These are phyloP conservation scores for Citeromyces hawaiiensis DNA, from an alignment of 1,139 yeast species.

Conservation along the genomic window DNA sequence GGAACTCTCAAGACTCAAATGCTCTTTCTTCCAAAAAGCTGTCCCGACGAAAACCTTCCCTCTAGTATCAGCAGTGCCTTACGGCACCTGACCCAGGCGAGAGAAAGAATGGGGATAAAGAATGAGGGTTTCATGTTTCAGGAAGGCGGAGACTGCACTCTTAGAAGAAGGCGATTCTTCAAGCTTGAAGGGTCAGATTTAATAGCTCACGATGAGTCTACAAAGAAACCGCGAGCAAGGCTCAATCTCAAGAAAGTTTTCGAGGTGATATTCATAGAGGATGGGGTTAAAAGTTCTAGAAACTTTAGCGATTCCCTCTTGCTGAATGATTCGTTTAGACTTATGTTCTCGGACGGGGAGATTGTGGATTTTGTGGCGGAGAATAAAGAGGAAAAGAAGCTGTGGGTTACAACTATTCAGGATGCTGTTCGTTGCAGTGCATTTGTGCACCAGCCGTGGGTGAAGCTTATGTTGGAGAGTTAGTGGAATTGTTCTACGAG, in stretches of 20 bases:
- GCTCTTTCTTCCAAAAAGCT: slow-evolving; percentile 55
- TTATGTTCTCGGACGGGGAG: slow-evolving; percentile 56
- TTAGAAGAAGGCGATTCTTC: slow-evolving; percentile 51
- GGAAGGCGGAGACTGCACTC: slow-evolving; percentile 67
- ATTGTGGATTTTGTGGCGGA: slow-evolving; percentile 61
- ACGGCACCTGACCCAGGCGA: slow-evolving; percentile 33
- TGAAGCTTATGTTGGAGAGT: slow-evolving; percentile 21
- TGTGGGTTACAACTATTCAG: slow-evolving; percentile 45
- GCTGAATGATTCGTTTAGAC: slow-evolving; percentile 50
- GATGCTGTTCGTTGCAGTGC: slow-evolving; percentile 36
- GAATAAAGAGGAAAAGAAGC: slow-evolving; percentile 32
- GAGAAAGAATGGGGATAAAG: slow-evolving; percentile 21
- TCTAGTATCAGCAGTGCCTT: slow-evolving; percentile 48
- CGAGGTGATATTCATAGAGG: slow-evolving; percentile 31
- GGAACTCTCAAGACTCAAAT: slow-evolving; percentile 61
- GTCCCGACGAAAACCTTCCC: slow-evolving; percentile 46
- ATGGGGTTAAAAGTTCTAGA: slow-evolving; percentile 17
- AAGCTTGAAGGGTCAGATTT: slow-evolving; percentile 46
- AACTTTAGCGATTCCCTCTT: slow-evolving; percentile 52
- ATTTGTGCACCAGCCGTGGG: slow-evolving; percentile 61
- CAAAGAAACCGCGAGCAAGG: slow-evolving; percentile 50
- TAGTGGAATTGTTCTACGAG: no score
- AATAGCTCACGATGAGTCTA: slow-evolving; percentile 51
- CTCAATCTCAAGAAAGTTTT: slow-evolving; percentile 52
- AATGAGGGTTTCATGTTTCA: slow-evolving; percentile 58